Conservation (phyloP, 495 filamentous ascomycete genomes). For the Chaetomium cochliodes region DNA sequence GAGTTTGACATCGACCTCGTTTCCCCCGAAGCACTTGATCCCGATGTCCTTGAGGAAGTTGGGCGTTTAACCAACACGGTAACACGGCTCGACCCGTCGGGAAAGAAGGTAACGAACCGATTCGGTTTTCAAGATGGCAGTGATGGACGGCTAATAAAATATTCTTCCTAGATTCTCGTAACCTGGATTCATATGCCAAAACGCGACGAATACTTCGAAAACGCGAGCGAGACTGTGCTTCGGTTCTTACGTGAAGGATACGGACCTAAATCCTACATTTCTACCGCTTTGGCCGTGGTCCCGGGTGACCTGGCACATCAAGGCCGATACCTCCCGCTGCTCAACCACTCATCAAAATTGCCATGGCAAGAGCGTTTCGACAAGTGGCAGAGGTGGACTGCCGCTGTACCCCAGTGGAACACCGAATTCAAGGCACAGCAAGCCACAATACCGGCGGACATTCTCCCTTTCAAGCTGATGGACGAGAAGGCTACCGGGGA, state of each 20-base stretch:
- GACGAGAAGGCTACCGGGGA: neutral
- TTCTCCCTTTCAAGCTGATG: slow-evolving; percentile 23
- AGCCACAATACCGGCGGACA: slow-evolving; percentile 16
- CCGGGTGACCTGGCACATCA: neutral
- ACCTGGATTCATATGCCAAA: slow-evolving; percentile 41
- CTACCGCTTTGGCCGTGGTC: slow-evolving; percentile 20
- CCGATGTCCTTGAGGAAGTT: slow-evolving; percentile 40
- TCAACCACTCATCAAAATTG: slow-evolving; percentile 33
- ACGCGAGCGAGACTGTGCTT: slow-evolving; percentile 39
- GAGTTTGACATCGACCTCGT: slow-evolving; percentile 26
- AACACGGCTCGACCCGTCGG: slow-evolving; percentile 29
- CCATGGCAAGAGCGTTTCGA: slow-evolving; percentile 46
- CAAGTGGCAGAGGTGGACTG: slow-evolving; percentile 43
- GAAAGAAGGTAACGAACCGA: slow-evolving; percentile 30
- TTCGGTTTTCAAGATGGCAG: neutral
- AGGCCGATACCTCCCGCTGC: slow-evolving; percentile 34
- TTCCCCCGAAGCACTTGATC: slow-evolving; percentile 23
- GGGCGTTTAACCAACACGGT: slow-evolving; percentile 45
- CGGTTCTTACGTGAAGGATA: slow-evolving; percentile 46
- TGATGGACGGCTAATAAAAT: slow-evolving; percentile 2
- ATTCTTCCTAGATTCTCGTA: slow-evolving; percentile 28
- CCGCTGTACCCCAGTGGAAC: neutral
- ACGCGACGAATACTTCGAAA: slow-evolving; percentile 30
- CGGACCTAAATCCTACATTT: slow-evolving; percentile 27
- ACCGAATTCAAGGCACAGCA: neutral